Evolutionary conservation across 306 rosid species (phyloP).

Genomic region (Cicer bijugum): DNA sequence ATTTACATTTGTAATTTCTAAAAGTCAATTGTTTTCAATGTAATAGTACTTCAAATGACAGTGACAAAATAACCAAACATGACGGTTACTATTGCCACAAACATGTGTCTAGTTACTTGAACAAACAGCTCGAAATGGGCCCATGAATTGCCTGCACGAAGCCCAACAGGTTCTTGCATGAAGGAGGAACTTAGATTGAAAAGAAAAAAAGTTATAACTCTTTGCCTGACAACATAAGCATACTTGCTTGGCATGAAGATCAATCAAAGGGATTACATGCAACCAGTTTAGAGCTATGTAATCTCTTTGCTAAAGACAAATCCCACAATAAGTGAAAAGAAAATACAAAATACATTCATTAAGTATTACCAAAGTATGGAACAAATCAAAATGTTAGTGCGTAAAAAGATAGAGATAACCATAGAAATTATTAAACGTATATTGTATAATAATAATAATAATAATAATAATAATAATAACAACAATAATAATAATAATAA

Average conservation of each 20-base stretch:
- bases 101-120: neutral
- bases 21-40: too few species aligned
- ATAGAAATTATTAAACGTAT: constrained; percentile 32
- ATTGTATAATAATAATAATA: constrained; percentile 12
- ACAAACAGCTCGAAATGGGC: neutral
- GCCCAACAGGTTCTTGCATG: constrained; percentile 9
- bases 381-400: constrained; percentile 30
- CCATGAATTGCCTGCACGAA: neutral
- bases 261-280: neutral
- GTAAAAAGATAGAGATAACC: constrained; percentile 18
- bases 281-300: neutral
- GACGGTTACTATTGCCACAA: neutral
- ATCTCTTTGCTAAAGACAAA: constrained; percentile 32
- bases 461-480: too few species aligned
- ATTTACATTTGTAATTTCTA: too few species aligned
- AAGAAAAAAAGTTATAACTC: neutral
- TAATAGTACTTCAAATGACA: too few species aligned
- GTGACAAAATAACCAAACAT: neutral
- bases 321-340: constrained; percentile 32
- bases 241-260: constrained; percentile 19
- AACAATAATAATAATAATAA: constrained; percentile 40
- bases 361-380: constrained; percentile 27
- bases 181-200: constrained; percentile 15
- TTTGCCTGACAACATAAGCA: constrained; percentile 11
- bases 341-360: constrained; percentile 8